These are phyloP conservation scores for Musa acuminata DNA, from an alignment of 176 grass and related monocot genomes.

Conservation along the genomic window DNA sequence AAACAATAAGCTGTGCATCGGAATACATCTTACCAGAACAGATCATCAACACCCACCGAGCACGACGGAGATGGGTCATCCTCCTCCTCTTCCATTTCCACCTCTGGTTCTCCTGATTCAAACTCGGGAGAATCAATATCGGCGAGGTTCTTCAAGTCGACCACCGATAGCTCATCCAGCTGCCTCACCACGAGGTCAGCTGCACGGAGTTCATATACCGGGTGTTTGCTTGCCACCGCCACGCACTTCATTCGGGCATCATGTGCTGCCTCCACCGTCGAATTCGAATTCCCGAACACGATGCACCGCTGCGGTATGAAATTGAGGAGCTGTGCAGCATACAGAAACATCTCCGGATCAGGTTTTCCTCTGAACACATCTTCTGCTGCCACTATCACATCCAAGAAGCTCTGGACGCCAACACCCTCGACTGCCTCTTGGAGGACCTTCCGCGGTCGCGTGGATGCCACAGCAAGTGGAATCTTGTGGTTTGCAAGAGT, in stretches of 20 bases:
- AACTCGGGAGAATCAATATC: conserved; percentile 78
- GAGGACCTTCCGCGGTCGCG: conserved; percentile 48
- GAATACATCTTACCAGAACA: conserved; percentile 38
- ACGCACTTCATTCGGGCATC: conserved; percentile 90
- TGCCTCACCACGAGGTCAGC: conserved; percentile 76
- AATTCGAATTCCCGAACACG: conserved; percentile 89
- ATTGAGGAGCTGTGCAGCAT: conserved; percentile 62
- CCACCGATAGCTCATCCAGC: conserved; percentile 56
- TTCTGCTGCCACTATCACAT: conserved; percentile 51
- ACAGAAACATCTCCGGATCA: conserved; percentile 88
- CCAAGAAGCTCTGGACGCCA: conserved; percentile 44
- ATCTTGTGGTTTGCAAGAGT: conserved; percentile 81
- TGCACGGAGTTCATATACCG: conserved; percentile 62
- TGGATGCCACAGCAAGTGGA: conserved; percentile 69
- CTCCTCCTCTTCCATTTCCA: conserved; percentile 51
- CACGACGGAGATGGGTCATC: conserved; percentile 22
- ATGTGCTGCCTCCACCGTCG: conserved; percentile 62
- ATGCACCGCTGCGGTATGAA: conserved; percentile 83
- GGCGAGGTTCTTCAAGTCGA: conserved; percentile 82
- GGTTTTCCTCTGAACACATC: conserved; percentile 83
- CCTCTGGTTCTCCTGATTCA: conserved; percentile 43
- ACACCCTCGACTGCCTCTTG: conserved; percentile 59
- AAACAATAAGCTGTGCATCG: conserved; percentile 34
- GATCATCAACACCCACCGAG: conserved; percentile 58
- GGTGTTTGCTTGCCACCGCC: conserved; percentile 64